A percentile compares a stretch with the other conserved stretches of the same genome.
Conservation (phyloP, 108 stramenopile species). For the Poteriospumella lacustris region DNA sequence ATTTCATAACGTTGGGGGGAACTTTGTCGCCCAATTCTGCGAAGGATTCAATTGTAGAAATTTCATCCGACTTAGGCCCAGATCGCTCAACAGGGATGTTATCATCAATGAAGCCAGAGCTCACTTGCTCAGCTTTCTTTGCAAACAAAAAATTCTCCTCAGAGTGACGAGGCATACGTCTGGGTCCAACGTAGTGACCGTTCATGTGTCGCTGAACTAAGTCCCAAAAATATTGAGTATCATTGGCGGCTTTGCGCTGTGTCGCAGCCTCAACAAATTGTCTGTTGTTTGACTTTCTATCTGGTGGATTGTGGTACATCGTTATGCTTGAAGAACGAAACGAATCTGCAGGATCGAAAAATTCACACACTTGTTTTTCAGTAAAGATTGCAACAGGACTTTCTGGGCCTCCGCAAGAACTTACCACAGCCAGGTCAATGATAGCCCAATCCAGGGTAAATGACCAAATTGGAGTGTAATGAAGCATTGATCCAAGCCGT, state of each 20-base stretch:
- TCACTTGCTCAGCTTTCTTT: background rate
- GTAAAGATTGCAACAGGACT: no score
- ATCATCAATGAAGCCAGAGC: background rate
- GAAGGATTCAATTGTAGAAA: background rate
- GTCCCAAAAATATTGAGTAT: slow-evolving; percentile 1
- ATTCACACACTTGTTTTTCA: no score
- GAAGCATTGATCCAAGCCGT: no score
- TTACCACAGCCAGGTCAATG: no score
- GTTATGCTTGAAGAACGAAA: no score
- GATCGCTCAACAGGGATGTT: slow-evolving; percentile 4
- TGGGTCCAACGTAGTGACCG: background rate
- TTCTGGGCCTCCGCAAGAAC: no score
- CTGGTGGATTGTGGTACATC: no score
- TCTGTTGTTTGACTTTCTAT: background rate
- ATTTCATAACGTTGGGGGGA: background rate
- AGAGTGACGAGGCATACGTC: background rate
- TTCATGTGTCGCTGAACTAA: background rate
- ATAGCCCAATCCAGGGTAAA: no score
- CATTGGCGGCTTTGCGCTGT: slow-evolving; percentile 2
- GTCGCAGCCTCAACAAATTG: background rate
- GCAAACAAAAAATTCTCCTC: background rate
- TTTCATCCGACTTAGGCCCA: background rate
- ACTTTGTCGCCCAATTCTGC: background rate
- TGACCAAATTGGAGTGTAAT: no score
- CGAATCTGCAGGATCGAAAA: no score